Evolutionary conservation across 345 rosid genomes (phyloP), one percentile per base, ranked within the genome.

Genomic region (Brassica carinata): DNA sequence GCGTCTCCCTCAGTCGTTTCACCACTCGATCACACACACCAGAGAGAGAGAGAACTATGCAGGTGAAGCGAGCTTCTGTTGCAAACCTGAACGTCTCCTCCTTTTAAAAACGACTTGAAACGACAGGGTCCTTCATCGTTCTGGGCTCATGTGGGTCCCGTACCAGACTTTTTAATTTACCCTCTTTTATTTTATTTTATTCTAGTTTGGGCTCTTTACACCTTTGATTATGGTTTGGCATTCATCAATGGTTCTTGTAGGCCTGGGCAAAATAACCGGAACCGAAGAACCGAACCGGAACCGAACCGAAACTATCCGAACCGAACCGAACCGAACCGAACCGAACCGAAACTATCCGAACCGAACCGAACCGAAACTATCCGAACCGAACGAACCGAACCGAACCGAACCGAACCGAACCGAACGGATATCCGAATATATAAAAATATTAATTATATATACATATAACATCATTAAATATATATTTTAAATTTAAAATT

Each of bases 41-140:
- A 65, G 8, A 69, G 69, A 75, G 73, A 69, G 67, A 64, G 26
- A 27, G 27, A 30, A 29, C 5, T 29, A 29, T 29, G 31, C 31
- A 29, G 84, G 63, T 57, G 84, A 66, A 76, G 77, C 81, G 71
- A 82, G 78, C 74, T 82, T 82, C 75, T 77, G 84, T 61, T 82
- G 78, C 74, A 72, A 51, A 66, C 29, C 8, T 59, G 81, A 82
- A 72, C 78, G 81, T 71, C 38, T 66, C 58, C 67, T 13, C 45
- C 61, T 1, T 64, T 72, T 72, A 77, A 51, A 51, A 23, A 77
- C 59, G 8, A 31, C 14, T 45, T 7, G 5, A 77, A 77, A 82
- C 81, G 84, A 77, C 84, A 10, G 23, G n/a, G 14, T n/a, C 4
- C 31, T 72, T 9, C 51, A 4, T 61, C 84, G 84, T 81, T 81